Evolutionary conservation across 169 alveolate species (phyloP), one percentile per base, ranked within the genome.

Genomic region (Plasmodium vivax): DNA sequence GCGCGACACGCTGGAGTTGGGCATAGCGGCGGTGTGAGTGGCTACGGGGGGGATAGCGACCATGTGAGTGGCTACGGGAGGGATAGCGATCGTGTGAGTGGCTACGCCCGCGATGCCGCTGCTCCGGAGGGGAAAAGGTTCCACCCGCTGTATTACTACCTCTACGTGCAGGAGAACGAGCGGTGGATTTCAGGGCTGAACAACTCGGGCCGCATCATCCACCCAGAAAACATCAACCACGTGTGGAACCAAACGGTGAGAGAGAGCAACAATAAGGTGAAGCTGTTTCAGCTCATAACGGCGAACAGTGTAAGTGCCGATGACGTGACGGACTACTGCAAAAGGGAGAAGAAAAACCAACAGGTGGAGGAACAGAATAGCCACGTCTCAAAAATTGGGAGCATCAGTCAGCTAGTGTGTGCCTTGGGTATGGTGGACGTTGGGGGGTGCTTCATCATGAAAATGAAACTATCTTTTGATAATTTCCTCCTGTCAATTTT

Each of bases 201-300:
- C 82, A 92, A 92, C 83, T 36, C 92, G 38, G 95, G 95, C 8
- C 71, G 83, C 75, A 82, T 92, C 8, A 23, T 81, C 27, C 92
- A 92, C 73, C 56, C 74, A 7, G 92, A 82, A 82, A 92, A 72
- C 82, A 82, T 92, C 30, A 84, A 56, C 51, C 75, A 92, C 51
- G 85, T 92, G 14, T 92, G 95, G 95, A 92, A 92, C 38, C 82
- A 62, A 51, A 82, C 92, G n/a, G 95, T 92, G 23, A 47, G 95
- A 82, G 94, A 80, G 51, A 34, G 68, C 51, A 85, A 47, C 30
- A 92, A 92, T 12, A 92, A 82, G 83, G 84, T 92, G 75, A 92
- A 92, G 75, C 41, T 92, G 27, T 92, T 92, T 51, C 95, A 71
- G 7, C 51, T 92, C 14, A 92, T 92, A 43, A 92, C 95, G 3